Conservation (phyloP, 2,329 filamentous ascomycete genomes). For the Colletotrichum sojae region DNA sequence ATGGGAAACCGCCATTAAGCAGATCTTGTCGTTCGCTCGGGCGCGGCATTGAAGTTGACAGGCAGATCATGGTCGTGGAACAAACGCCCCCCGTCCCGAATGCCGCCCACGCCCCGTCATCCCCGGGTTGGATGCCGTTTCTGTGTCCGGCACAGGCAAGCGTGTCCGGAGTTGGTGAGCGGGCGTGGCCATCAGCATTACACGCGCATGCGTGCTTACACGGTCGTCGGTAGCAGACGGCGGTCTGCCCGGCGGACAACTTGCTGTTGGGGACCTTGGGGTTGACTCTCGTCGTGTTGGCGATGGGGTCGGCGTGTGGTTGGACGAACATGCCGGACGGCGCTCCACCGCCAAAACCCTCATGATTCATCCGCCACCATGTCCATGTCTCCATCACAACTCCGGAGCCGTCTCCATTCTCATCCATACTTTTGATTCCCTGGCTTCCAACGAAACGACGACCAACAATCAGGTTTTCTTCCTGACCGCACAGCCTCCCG, state of each 20-base stretch:
- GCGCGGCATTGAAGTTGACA: slow-evolving; percentile 9
- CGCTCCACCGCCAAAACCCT: slow-evolving; percentile 11
- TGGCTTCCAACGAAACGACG: slow-evolving; percentile 19
- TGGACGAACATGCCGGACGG: slow-evolving; percentile 9
- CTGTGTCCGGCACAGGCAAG: slow-evolving; percentile 8
- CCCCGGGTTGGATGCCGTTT: slow-evolving; percentile 3
- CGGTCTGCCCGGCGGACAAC: slow-evolving; percentile 22
- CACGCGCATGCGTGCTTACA: neutral
- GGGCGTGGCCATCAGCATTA: slow-evolving; percentile 24
- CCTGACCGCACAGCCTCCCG: slow-evolving; percentile 9
- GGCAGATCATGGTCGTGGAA: slow-evolving; percentile 17
- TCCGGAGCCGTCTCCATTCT: slow-evolving; percentile 13
- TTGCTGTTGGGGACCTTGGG: neutral
- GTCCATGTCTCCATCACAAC: slow-evolving; percentile 27
- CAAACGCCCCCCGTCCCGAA: neutral
- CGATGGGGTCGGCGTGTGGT: slow-evolving; percentile 22
- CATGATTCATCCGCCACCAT: neutral
- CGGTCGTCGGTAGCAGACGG: neutral
- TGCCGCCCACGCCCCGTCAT: neutral
- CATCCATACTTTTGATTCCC: slow-evolving; percentile 12
- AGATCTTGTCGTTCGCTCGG: slow-evolving; percentile 17
- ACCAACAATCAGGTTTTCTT: slow-evolving; percentile 4
- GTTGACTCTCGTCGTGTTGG: slow-evolving; percentile 12
- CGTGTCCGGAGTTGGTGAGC: slow-evolving; percentile 25
- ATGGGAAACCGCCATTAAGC: neutral